phyloP scores from a whole-genome alignment of 805 yeast species.

The Helenozyma rhizophorensis region DNA sequence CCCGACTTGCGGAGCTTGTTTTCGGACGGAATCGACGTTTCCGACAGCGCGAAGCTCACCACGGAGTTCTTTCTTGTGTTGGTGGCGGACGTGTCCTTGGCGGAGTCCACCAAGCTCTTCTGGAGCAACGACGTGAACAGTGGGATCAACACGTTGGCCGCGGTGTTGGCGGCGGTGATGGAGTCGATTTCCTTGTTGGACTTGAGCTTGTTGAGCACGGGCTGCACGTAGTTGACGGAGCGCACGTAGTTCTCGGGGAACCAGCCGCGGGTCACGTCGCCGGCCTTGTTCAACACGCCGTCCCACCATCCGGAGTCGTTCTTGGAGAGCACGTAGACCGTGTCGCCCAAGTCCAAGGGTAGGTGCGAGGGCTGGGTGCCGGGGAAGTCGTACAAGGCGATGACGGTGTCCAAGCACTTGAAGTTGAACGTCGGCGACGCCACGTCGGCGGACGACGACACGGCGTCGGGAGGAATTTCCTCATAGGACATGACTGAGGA shows the following conservation, averaged over 20 bases:
- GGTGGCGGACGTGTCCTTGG: constrained; percentile 27
- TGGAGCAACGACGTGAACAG: constrained; percentile 35
- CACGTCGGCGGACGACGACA: constrained; percentile 25
- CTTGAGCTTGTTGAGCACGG: constrained; percentile 34
- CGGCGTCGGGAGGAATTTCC: constrained; percentile 39
- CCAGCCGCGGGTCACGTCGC: constrained; percentile 68
- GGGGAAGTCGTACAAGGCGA: constrained; percentile 53
- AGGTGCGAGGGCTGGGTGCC: constrained; percentile 50
- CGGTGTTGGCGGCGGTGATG: constrained; percentile 43
- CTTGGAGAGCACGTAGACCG: constrained; percentile 64
- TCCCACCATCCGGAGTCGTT: constrained; percentile 84
- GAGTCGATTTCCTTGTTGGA: constrained; percentile 38
- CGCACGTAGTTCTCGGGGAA: constrained; percentile 67
- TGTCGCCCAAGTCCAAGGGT: constrained; percentile 58
- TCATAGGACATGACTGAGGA: constrained; percentile 15
- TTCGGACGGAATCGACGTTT: constrained; percentile 26
- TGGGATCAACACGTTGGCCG: constrained; percentile 42
- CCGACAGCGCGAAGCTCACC: constrained; percentile 47
- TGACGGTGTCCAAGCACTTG: constrained; percentile 52
- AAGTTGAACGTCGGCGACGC: constrained; percentile 9
- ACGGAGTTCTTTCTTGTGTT: constrained; percentile 44
- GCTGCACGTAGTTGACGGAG: constrained; percentile 41
- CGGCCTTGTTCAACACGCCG: constrained; percentile 46
- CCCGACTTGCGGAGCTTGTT: constrained; percentile 5
- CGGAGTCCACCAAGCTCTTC: constrained; percentile 32